Conservation (phyloP, 768 basidiomycete species). For the Suillus subalutaceus region DNA sequence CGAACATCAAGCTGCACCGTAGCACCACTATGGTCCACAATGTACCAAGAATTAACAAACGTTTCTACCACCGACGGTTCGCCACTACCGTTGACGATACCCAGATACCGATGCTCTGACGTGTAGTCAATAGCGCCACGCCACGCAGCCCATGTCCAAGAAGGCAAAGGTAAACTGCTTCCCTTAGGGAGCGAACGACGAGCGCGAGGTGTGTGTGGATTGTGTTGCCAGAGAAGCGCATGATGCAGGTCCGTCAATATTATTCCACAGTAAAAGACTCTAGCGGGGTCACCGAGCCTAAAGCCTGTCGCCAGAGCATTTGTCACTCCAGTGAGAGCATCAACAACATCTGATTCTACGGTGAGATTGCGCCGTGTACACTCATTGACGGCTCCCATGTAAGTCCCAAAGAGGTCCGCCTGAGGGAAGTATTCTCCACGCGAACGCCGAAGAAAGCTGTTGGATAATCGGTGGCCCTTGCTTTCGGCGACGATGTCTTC, state of each 20-base stretch:
- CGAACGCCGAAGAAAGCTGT: too few relatives aligned
- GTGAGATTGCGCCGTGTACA: conserved; percentile 4
- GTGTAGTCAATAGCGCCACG: conserved; percentile 17
- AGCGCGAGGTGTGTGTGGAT: conserved; percentile 10
- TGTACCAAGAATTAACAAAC: conserved; percentile 19
- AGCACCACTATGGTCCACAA: conserved; percentile 19
- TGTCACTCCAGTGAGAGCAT: neutral
- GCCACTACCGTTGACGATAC: neutral
- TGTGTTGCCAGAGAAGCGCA: conserved; percentile 27
- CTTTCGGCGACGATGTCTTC: conserved; percentile 27
- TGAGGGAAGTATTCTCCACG: neutral
- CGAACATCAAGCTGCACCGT: conserved; percentile 21
- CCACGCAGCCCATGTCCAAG: conserved; percentile 33
- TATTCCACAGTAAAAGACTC: neutral
- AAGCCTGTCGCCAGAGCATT: neutral
- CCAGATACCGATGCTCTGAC: neutral
- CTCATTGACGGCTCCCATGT: neutral
- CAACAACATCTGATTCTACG: neutral
- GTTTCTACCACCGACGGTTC: conserved; percentile 22
- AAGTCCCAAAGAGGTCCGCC: neutral
- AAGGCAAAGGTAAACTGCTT: conserved; percentile 16
- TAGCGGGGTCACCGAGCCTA: neutral
- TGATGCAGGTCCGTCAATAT: conserved; percentile 16
- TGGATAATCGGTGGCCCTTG: neutral
- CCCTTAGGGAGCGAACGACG: conserved; percentile 12